These are phyloP conservation scores for Talaromyces albobiverticillius DNA, from an alignment of 2,329 filamentous ascomycete genomes.

Conservation along the genomic window DNA sequence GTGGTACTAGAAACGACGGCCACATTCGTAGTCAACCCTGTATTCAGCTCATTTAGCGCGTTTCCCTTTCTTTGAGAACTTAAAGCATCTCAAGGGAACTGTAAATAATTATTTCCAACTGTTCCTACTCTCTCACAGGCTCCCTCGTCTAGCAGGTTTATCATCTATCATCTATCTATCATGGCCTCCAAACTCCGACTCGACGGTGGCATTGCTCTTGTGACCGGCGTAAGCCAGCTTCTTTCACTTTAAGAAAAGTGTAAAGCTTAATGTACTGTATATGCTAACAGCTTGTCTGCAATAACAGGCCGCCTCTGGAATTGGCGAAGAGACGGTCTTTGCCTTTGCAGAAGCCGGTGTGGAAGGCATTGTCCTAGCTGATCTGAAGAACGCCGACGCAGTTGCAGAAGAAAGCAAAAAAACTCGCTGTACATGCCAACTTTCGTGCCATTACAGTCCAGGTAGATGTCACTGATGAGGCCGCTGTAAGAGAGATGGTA, in stretches of 20 bases:
- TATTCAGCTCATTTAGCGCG: no score
- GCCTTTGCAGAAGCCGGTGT: slow-evolving; percentile 21
- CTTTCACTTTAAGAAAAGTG: neutral
- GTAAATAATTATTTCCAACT: no score
- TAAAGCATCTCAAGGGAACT: no score
- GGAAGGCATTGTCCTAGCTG: slow-evolving; percentile 23
- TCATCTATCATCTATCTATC: no score
- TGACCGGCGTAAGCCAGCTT: neutral
- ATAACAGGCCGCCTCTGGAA: slow-evolving; percentile 1
- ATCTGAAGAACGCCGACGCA: slow-evolving; percentile 21
- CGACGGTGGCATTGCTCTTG: slow-evolving; percentile 1
- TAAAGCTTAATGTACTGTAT: neutral
- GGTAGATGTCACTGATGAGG: slow-evolving; percentile 24
- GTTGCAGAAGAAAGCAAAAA: slow-evolving; percentile 24
- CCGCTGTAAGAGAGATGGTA: slow-evolving; percentile 25
- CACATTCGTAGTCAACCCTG: no score
- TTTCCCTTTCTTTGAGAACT: no score
- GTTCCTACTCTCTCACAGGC: no score
- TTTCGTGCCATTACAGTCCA: slow-evolving; percentile 21
- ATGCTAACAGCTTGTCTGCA: neutral
- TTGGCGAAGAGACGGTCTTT: slow-evolving; percentile 8
- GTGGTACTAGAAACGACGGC: no score
- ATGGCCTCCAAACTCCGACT: slow-evolving; percentile 1
- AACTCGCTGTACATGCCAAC: slow-evolving; percentile 21
- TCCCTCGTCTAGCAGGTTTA: no score